phyloP scores from a whole-genome alignment of 495 filamentous ascomycete genomes.

The Trichocladium antarcticum region DNA sequence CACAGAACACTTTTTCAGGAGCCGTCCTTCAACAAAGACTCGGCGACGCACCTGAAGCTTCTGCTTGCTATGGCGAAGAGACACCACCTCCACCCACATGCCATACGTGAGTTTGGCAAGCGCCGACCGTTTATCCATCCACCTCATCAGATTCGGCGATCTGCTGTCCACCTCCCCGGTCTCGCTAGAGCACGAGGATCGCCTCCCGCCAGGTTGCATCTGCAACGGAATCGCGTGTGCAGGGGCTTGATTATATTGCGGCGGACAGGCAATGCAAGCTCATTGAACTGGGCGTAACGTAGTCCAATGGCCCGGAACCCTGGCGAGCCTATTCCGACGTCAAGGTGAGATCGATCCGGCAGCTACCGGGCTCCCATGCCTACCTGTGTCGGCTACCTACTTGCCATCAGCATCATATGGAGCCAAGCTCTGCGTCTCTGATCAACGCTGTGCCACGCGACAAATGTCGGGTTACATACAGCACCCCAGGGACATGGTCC shows the following conservation, averaged over 20 bases:
- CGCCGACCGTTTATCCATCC: background rate
- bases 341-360: background rate
- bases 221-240: background rate
- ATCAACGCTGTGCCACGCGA: too few relatives aligned
- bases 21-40: too few relatives aligned
- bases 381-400: background rate
- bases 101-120: too few relatives aligned
- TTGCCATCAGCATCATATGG: background rate
- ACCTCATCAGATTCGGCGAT: background rate
- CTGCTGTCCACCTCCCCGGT: background rate
- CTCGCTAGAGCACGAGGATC: background rate
- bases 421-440: too few relatives aligned
- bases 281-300: background rate
- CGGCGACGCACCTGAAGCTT: too few relatives aligned
- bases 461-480: too few relatives aligned
- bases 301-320: background rate
- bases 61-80: too few relatives aligned
- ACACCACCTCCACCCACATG: too few relatives aligned
- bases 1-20: too few relatives aligned
- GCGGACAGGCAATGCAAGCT: background rate
- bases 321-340: background rate
- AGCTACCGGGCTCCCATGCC: background rate
- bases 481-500: too few relatives aligned
- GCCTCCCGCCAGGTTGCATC: background rate
- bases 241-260: constrained; percentile 1